Percentiles rank a stretch among this genome's conserved stretches.
These are phyloP conservation scores for Blastobotrys malaysiensis DNA, from an alignment of 1,139 yeast species.

Conservation along the genomic window DNA sequence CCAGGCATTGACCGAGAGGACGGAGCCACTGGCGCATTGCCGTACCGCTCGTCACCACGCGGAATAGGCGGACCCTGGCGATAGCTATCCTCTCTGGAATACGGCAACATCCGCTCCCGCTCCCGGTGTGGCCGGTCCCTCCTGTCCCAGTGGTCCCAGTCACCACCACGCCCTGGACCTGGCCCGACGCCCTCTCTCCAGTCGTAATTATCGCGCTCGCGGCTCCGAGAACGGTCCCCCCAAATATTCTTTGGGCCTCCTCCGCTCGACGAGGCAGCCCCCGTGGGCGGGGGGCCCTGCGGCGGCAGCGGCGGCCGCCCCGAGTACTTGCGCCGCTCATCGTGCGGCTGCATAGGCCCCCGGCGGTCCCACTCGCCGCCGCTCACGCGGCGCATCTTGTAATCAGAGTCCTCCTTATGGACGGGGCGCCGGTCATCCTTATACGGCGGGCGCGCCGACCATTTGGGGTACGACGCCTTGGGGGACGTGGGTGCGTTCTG, in stretches of 20 bases:
- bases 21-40: neutral
- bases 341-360: slow-evolving; percentile 1
- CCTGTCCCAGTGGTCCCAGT: slow-evolving; percentile 14
- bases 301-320: slow-evolving; percentile 1
- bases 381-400: neutral
- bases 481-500: neutral
- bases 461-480: neutral
- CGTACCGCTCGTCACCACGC: neutral
- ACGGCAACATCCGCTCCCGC: slow-evolving; percentile 6
- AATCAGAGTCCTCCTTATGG: neutral
- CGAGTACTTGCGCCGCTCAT: neutral
- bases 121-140: slow-evolving; percentile 14
- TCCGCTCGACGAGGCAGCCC: neutral
- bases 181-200: slow-evolving; percentile 11
- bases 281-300: neutral
- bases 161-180: slow-evolving; percentile 2
- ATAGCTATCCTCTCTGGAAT: neutral
- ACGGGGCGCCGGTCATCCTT: neutral
- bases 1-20: neutral
- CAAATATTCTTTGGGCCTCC: neutral
- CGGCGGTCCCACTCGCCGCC: slow-evolving; percentile 1
- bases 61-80: slow-evolving; percentile 3
- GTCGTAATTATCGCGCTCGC: slow-evolving; percentile 10
- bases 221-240: slow-evolving; percentile 12
- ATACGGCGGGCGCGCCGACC: slow-evolving; percentile 8